These are phyloP conservation scores for Entelexis paramagnoliae DNA, from an alignment of 1,139 yeast species.

Conservation along the genomic window DNA sequence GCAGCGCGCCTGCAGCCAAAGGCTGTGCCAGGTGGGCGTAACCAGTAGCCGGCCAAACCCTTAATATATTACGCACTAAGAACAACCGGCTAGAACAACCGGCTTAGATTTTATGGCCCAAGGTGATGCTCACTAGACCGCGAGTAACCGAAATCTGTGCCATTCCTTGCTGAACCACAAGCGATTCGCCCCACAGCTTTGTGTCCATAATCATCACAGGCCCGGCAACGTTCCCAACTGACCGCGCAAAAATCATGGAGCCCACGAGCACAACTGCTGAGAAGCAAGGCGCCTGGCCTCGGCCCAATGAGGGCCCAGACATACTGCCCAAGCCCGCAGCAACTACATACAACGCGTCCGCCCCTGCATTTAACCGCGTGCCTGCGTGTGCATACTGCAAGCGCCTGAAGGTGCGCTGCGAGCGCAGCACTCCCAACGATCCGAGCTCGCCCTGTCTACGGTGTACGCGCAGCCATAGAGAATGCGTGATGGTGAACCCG, in stretches of 20 bases:
- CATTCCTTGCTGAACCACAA: not conserved
- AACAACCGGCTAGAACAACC: too few species aligned
- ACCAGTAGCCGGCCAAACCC: not conserved
- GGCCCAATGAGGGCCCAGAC: not conserved
- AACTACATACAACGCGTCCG: not conserved
- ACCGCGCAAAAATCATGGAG: not conserved
- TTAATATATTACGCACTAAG: not conserved
- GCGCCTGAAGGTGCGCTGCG: constrained; percentile 68
- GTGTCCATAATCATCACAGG: not conserved
- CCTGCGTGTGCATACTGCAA: constrained; percentile 74
- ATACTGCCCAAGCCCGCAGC: not conserved
- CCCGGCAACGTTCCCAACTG: not conserved
- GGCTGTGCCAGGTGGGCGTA: not conserved
- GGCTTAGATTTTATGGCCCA: not conserved
- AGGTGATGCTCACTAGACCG: not conserved
- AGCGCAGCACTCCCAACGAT: constrained; percentile 52
- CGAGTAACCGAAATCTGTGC: not conserved
- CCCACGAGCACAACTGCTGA: not conserved
- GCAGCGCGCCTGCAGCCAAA: not conserved
- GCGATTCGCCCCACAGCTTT: not conserved
- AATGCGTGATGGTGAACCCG: constrained; percentile 39
- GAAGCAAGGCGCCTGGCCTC: not conserved
- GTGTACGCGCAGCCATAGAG: constrained; percentile 52
- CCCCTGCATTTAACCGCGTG: constrained; percentile 3
- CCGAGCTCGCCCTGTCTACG: constrained; percentile 63